These are phyloP conservation scores for Syzygium oleosum DNA, from an alignment of 345 rosid species.

Conservation along the genomic window DNA sequence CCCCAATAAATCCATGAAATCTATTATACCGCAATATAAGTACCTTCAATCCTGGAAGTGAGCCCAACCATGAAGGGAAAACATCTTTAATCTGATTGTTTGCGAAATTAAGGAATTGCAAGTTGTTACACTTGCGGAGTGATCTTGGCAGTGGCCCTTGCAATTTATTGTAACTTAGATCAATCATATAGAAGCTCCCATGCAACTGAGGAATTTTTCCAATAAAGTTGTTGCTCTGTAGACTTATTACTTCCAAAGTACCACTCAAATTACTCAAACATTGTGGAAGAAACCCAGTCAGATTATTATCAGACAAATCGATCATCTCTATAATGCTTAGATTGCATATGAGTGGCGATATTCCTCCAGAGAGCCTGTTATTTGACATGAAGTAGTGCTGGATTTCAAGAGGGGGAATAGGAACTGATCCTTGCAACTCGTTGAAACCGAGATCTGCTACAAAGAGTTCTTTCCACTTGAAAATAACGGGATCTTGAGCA, in stretches of 20 bases:
- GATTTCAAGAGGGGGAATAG: not conserved
- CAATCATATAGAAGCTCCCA: not conserved
- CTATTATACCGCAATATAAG: not conserved
- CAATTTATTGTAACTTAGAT: not conserved
- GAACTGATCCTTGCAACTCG: constrained; percentile 5
- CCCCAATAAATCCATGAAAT: not conserved
- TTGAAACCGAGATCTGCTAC: not conserved
- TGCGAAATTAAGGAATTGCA: not conserved
- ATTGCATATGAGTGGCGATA: constrained; percentile 6
- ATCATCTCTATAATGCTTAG: not conserved
- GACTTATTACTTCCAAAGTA: not conserved
- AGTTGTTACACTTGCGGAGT: not conserved
- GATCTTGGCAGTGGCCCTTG: constrained; percentile 4
- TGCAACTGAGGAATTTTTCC: not conserved
- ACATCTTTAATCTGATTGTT: not conserved
- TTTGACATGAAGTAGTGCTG: not conserved
- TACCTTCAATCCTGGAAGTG: constrained; percentile 1
- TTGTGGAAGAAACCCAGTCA: constrained; percentile 13
- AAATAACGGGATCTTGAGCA: not conserved
- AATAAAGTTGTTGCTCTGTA: not conserved
- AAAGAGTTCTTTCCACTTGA: not conserved
- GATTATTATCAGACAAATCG: constrained; percentile 12
- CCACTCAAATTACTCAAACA: constrained; percentile 10
- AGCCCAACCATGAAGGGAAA: not conserved
- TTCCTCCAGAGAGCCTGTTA: constrained; percentile 1